Conservation (phyloP, 2,329 filamentous ascomycete genomes). For the Penicillium sp. region DNA sequence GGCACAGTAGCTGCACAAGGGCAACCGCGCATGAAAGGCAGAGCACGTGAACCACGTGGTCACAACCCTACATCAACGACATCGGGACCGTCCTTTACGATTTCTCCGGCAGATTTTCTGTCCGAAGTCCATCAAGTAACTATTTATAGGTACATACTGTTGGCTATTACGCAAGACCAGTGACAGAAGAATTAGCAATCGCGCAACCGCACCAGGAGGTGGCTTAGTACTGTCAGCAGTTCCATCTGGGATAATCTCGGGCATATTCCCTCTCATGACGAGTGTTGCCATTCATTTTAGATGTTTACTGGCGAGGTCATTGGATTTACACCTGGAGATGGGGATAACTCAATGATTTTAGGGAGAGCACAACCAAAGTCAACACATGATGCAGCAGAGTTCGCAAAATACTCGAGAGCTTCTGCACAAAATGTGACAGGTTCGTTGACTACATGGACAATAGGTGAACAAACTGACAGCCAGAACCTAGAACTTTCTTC, state of each 20-base stretch:
- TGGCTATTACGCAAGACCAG: too few species aligned
- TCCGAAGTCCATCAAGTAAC: background rate
- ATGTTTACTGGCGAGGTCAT: constrained; percentile 17
- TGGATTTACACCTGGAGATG: constrained; percentile 18
- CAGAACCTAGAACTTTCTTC: background rate
- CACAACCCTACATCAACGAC: background rate
- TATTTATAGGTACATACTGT: too few species aligned
- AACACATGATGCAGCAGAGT: background rate
- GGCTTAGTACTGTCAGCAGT: constrained; percentile 16
- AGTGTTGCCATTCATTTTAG: constrained; percentile 20
- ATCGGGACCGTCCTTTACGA: background rate
- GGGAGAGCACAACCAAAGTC: background rate
- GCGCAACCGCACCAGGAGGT: background rate
- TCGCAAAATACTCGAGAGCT: background rate
- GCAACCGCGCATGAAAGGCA: background rate
- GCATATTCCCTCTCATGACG: constrained; percentile 20
- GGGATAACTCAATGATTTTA: constrained; percentile 18
- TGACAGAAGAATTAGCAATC: too few species aligned
- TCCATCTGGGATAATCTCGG: constrained; percentile 23
- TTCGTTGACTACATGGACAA: background rate
- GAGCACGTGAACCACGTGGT: background rate
- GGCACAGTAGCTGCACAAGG: background rate
- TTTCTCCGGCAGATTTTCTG: too few species aligned
- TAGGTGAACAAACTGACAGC: too few species aligned
- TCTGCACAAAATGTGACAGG: background rate